phyloP scores from a whole-genome alignment of 2,329 filamentous ascomycete species.

The Hypoxylon sp. region DNA sequence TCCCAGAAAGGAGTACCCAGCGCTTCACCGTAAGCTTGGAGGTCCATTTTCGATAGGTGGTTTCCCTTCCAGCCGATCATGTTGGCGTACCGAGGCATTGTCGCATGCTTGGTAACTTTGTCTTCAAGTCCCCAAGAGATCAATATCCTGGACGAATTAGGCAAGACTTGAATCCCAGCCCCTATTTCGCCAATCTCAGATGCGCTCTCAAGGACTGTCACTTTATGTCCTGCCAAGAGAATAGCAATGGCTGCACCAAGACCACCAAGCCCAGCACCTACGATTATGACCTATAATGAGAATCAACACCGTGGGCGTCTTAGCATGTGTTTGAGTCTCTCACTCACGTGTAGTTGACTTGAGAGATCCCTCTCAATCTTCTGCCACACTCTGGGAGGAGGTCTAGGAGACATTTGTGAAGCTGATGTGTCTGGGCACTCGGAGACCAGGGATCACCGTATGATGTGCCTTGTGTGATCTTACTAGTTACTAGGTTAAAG shows the following conservation, averaged over 20 bases:
- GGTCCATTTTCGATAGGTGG: slow-evolving; percentile 64
- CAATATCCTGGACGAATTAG: slow-evolving; percentile 64
- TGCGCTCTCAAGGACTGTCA: slow-evolving; percentile 65
- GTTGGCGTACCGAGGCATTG: slow-evolving; percentile 61
- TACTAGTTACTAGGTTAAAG: not conserved
- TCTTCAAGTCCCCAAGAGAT: slow-evolving; percentile 65
- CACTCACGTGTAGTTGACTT: slow-evolving; percentile 45
- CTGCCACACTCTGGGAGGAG: slow-evolving; percentile 30
- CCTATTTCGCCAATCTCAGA: slow-evolving; percentile 63
- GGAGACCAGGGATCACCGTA: not conserved
- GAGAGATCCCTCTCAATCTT: slow-evolving; percentile 43
- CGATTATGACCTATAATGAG: slow-evolving; percentile 61
- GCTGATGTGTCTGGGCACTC: not conserved
- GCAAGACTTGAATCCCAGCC: slow-evolving; percentile 67
- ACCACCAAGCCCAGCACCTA: slow-evolving; percentile 71
- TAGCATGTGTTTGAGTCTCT: slow-evolving; percentile 8
- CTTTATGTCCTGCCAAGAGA: slow-evolving; percentile 62
- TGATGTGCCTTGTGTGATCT: not conserved
- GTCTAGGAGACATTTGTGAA: slow-evolving; percentile 35
- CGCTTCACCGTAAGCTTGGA: slow-evolving; percentile 57
- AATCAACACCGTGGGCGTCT: slow-evolving; percentile 26
- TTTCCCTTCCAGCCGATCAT: slow-evolving; percentile 69
- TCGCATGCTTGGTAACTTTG: slow-evolving; percentile 58
- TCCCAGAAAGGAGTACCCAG: slow-evolving; percentile 65
- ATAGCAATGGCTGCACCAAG: slow-evolving; percentile 66